These are phyloP conservation scores for Axilococcus clingmanii DNA, from an alignment of 139 green algal species.

Conservation along the genomic window DNA sequence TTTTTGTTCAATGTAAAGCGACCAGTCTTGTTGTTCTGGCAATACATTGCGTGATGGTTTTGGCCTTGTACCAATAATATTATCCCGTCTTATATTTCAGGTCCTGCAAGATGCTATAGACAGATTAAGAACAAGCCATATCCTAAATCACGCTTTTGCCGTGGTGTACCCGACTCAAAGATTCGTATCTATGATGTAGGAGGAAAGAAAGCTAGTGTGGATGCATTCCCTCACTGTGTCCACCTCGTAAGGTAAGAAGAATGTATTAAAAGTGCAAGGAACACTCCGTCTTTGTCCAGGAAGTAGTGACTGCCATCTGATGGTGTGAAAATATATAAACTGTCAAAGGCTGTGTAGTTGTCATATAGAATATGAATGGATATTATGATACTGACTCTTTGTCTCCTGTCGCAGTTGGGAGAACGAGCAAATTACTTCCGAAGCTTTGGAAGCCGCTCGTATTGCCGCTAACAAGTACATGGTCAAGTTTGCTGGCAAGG, in stretches of 20 bases:
- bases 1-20: constrained; percentile 2
- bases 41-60: too few relatives aligned
- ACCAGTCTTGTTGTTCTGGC: too few relatives aligned
- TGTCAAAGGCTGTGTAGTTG: neutral
- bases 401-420: constrained; percentile 59
- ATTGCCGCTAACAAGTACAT: constrained; percentile 99
- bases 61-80: neutral
- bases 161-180: constrained; percentile 97
- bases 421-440: constrained; percentile 82
- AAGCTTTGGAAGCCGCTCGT: constrained; percentile 93
- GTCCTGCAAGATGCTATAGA: constrained; percentile 86
- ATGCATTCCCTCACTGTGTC: constrained; percentile 91
- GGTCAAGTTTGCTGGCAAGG: constrained; percentile 94
- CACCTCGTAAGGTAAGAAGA: constrained; percentile 82
- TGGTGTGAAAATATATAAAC: neutral
- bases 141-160: constrained; percentile 97
- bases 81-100: constrained; percentile 18
- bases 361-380: neutral
- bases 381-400: neutral
- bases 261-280: neutral
- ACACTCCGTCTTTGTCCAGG: too few relatives aligned
- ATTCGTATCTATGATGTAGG: constrained; percentile 98
- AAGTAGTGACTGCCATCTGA: too few relatives aligned
- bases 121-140: constrained; percentile 99
- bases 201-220: constrained; percentile 86